A percentile compares a stretch with the other conserved stretches of the same genome.
phyloP scores from a whole-genome alignment of 352 stramenopile species.

The Phytophthora lateralis region DNA sequence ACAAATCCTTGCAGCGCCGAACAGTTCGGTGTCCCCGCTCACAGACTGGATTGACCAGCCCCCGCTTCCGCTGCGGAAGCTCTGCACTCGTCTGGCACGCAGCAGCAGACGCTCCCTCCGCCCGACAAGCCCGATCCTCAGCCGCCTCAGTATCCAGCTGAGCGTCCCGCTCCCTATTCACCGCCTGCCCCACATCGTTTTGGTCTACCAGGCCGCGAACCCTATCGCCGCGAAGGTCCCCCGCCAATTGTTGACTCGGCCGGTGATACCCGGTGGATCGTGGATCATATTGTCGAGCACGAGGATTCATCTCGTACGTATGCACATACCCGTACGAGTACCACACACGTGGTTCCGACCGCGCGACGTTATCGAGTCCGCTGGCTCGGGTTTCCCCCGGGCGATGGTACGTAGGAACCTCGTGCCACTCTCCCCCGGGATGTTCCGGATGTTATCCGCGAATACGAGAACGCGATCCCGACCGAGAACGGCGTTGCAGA shows the following conservation, averaged over 20 bases:
- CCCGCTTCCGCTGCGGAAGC: neutral
- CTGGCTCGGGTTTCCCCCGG: conserved; percentile 5
- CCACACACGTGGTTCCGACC: neutral
- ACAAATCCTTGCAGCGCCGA: neutral
- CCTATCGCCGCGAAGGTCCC: neutral
- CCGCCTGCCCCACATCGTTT: neutral
- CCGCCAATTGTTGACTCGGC: conserved; percentile 14
- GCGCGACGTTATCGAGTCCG: conserved; percentile 1
- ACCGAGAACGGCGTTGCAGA: too few species aligned
- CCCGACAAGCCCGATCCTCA: neutral
- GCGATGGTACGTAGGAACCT: conserved; percentile 9
- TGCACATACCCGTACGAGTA: neutral
- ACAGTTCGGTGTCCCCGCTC: neutral
- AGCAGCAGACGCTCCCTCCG: neutral
- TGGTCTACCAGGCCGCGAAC: neutral
- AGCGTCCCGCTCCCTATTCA: neutral
- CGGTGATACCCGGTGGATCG: conserved; percentile 7
- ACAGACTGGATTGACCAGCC: neutral
- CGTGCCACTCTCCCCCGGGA: conserved; percentile 6
- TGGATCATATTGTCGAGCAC: conserved; percentile 16
- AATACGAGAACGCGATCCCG: neutral
- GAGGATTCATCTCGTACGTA: neutral
- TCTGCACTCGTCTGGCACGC: neutral
- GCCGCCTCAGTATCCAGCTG: neutral
- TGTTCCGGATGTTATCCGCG: conserved; percentile 2